Evolutionary conservation across 257 asterid species (phyloP), one percentile per base, ranked within the genome.

Genomic region (Agastache rugosa): DNA sequence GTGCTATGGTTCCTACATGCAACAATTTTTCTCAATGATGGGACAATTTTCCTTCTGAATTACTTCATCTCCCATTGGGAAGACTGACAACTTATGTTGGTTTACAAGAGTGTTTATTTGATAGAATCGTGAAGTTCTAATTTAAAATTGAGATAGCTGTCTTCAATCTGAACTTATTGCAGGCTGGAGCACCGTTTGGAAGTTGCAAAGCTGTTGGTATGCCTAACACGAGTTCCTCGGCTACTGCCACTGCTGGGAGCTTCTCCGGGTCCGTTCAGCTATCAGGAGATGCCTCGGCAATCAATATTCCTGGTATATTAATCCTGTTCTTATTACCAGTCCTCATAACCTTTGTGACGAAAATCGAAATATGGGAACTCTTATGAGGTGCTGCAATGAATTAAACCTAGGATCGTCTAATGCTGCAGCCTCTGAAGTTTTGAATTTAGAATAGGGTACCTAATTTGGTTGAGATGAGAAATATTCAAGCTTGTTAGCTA

Each of bases 261-360:
- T 90, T 94, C 87, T 86, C 99, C 11, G 99, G 99, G 45, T 89
- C 97, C 11, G 98, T 92, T 79, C 97, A 94, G 79, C 74, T 94
- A 75, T 80, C 90, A 1, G 95, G 95, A 74, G 87, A 83, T 63
- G 92, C 92, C 78, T 76, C 96, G 54, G 35, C 74, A n/a, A 67
- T 75, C 77, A 62, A 76, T 55, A 50, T 72, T 74, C 81, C 87
- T 20, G 63, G 51, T 79, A 39, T 63, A 59, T 63, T 80, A 29
- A 42, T 68, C 62, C 22, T 79, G 31, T 82, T 73, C 77, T 42
- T 81, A n/a, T 72, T 72, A 20, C 53, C 60, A n/a, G 59, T 88
- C 73, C 74, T 74, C 68, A 11, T 82, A 17, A 12, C 64, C 66
- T 61, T 80, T 86, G 75, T 82, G 71, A 84, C 73, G 35, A 69